Percentiles rank a stretch among this genome's conserved stretches.
Evolutionary conservation across 768 basidiomycete species (phyloP).

Genomic region (Floccularia luteovirens): DNA sequence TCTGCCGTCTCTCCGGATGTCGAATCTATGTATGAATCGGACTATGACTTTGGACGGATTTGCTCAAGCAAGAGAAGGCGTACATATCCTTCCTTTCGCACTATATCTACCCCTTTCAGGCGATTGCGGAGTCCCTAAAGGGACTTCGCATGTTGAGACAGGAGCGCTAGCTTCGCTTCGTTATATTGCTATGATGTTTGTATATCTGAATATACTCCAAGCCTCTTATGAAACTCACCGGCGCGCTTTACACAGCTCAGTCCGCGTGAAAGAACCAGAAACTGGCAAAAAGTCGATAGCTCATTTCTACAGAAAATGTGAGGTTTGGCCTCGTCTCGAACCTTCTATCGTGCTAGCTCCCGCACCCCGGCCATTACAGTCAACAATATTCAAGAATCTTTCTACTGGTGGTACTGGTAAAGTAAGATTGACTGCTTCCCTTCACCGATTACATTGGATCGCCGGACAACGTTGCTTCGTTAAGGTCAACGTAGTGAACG

Average conservation of each 20-base stretch:
- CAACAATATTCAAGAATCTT: conserved; percentile 43
- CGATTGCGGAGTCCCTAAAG: conserved; percentile 47
- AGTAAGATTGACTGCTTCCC: conserved; percentile 53
- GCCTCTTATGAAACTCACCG: conserved; percentile 2
- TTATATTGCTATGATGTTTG: conserved; percentile 78
- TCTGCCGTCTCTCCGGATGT: conserved; percentile 39
- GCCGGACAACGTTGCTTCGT: conserved; percentile 76
- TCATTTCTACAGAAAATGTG: conserved; percentile 83
- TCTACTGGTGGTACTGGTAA: conserved; percentile 60
- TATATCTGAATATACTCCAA: conserved; percentile 14
- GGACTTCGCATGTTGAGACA: no score
- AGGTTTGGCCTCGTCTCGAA: conserved; percentile 72
- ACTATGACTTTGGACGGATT: conserved; percentile 56
- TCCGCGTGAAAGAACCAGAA: conserved; percentile 64
- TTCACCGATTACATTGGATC: conserved; percentile 74
- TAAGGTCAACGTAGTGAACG: conserved; percentile 57
- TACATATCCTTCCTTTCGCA: conserved; percentile 64
- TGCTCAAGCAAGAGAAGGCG: conserved; percentile 53
- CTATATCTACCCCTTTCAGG: conserved; percentile 57
- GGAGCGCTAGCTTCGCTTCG: conserved; percentile 60
- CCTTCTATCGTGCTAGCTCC: conserved; percentile 53
- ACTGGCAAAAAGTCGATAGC: conserved; percentile 65
- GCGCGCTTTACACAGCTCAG: conserved; percentile 35
- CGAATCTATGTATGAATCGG: conserved; percentile 33
- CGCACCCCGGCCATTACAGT: conserved; percentile 49